Conservation (phyloP, 352 stramenopile species). For the Blastocystis sp. region DNA sequence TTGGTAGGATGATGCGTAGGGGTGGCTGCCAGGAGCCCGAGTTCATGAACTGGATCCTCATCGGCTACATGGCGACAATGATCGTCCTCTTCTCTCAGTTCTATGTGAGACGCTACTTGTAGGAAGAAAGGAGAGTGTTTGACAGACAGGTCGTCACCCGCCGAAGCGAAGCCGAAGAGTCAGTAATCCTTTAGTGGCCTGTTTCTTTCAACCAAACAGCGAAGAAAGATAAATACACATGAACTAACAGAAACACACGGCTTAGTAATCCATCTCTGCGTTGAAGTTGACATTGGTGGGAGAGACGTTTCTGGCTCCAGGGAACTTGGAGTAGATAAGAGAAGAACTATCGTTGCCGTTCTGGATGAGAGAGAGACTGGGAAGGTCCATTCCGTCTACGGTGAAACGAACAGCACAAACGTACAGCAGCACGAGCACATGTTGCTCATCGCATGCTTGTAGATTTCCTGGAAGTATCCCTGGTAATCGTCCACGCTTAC, state of each 20-base stretch:
- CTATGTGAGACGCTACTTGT: conserved; percentile 55
- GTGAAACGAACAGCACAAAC: background rate
- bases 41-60: conserved; percentile 35
- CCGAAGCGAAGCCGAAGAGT: conserved; percentile 11
- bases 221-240: background rate
- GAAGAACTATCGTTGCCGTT: background rate
- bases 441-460: conserved; percentile 12
- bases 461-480: conserved; percentile 28
- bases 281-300: conserved; percentile 49
- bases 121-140: background rate
- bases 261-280: background rate
- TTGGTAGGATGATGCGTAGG: background rate
- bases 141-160: background rate
- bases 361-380: background rate
- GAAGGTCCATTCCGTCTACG: conserved; percentile 26
- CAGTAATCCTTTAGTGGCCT: background rate
- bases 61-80: conserved; percentile 54
- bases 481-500: conserved; percentile 30
- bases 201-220: background rate
- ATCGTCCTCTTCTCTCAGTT: conserved; percentile 54
- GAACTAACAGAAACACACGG: conserved; percentile 1
- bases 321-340: background rate
- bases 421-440: background rate
- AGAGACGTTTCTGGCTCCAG: background rate
- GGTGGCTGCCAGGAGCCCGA: conserved; percentile 3